Percentiles rank a stretch among this genome's conserved stretches.
Evolutionary conservation across 805 yeast species (phyloP).

Genomic region (Debaryomyces hansenii): DNA sequence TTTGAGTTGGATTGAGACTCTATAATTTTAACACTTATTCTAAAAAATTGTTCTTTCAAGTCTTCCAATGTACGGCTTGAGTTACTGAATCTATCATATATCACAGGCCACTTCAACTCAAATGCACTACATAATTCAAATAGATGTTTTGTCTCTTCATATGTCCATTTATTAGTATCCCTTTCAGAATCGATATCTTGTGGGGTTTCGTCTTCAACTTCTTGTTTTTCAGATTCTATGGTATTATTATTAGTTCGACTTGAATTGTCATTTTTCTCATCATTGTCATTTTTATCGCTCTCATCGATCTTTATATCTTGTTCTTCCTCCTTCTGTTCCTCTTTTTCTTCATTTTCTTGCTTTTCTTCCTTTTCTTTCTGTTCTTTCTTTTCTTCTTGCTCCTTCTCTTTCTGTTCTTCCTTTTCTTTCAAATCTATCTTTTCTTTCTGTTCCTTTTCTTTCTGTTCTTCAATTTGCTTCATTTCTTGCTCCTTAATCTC

Average conservation of each 20-base stretch:
- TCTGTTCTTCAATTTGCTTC: conserved; percentile 7
- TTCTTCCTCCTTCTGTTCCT: conserved; percentile 12
- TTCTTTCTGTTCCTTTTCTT: conserved; percentile 7
- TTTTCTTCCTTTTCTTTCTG: conserved; percentile 12
- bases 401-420: conserved; percentile 12
- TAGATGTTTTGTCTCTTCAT: conserved; percentile 75
- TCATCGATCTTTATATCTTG: conserved; percentile 9
- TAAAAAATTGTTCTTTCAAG: conserved; percentile 77
- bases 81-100: conserved; percentile 57
- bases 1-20: conserved; percentile 40
- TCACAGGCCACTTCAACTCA: conserved; percentile 68
- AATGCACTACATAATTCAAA: conserved; percentile 64
- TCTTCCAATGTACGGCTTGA: conserved; percentile 64
- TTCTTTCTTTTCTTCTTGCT: conserved; percentile 23
- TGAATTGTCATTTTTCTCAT: conserved; percentile 2
- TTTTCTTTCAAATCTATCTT: conserved; percentile 5
- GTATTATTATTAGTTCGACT: conserved; percentile 20
- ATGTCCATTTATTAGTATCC: conserved; percentile 57
- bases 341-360: conserved; percentile 1
- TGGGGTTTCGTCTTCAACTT: conserved; percentile 24
- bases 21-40: conserved; percentile 57
- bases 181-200: conserved; percentile 17
- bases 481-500: conserved; percentile 31
- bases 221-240: conserved; percentile 8
- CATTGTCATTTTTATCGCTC: conserved; percentile 2